Evolutionary conservation across 129 eudicot species (phyloP), one percentile per base, ranked within the genome.

Genomic region (Flaveria brownii): DNA sequence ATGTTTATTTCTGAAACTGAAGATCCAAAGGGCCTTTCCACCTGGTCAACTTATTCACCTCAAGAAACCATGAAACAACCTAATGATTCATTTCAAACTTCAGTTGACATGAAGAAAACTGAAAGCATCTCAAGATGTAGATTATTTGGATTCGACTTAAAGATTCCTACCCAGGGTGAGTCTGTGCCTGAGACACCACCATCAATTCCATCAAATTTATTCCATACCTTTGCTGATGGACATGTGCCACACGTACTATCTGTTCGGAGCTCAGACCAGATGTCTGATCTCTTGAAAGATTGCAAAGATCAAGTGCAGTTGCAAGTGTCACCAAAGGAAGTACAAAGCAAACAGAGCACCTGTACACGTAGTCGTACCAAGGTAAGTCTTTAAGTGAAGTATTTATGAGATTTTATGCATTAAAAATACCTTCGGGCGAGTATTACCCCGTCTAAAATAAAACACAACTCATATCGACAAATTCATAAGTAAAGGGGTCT

Each of bases 341-440:
- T 85, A 12, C 97, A 87, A 85, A 86, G 92, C 86, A 90, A 86
- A 79, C 90, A 85, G 46, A 78, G 70, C 77, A 54, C 85, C 66
- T 84, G 88, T 63, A 74, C 97, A 14, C 87, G 97, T 80, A 87
- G 87, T 73, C 87, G 93, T 30, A 91, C 96, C 72, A 92, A 92
- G 96, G 98, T 92, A 92, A 75, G 16, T 56, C 6, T 14, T 36
- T 36, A 36, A 36, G 7, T 36, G 41, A 39, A 45, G 12, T 42
- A 36, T 36, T 36, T 5, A 36, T 36, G 41, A 36, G 7, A 36
- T 36, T 36, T 36, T 36, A 36, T 36, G 41, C 41, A 36, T 2
- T 36, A 36, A 69, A 22, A 69, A 69, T 69, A 69, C 55, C 55
- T 68, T 43, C 10, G 9, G 55, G 30, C 1, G 55, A 43, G 9